Evolutionary conservation across 345 rosid genomes (phyloP), one percentile per base, ranked within the genome.

Genomic region (Citrus unshiu): DNA sequence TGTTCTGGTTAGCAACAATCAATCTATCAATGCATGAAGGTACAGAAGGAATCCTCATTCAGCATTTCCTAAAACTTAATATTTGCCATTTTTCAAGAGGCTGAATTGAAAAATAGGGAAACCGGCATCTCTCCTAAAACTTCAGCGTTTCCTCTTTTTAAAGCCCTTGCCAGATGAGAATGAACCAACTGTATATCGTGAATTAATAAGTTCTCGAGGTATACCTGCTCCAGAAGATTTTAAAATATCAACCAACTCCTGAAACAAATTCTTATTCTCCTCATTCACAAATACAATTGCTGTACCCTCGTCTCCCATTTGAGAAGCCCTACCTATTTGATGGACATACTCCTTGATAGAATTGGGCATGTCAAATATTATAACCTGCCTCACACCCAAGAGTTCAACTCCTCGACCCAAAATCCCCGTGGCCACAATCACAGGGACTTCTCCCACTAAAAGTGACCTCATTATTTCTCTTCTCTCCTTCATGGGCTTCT

Each of bases 401-500:
- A 95, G 91, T 79, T 95, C 93, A 72, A 95, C 87, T 75, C 99
- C 99, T 61, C 97, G 84, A 68, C 92, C 95, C 82, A 95, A 79
- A 74, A 93, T 82, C 80, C 96, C 99, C 10, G 97, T 93, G 5
- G 98, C 85, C 74, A 95, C 98, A 77, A 95, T 81, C 74, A 93
- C 82, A 2, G 97, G 87, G 79, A 88, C 87, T 80, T 95, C 95
- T 67, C 96, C 99, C 79, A 83, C 78, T 82, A 95, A 66, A 86
- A 93, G 88, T 24, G 86, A 88, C 58, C 77, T 87, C 96, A 93
- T 88, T 64, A 83, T 81, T 70, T 90, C 93, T 81, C 99, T 91
- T 83, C 99, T 92, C 81, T 95, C 98, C 84, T 86, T 90, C 97
- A 93, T 93, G 34, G 95, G 80, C 81, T 95, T 95, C 87, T 92